A percentile compares a stretch with the other conserved stretches of the same genome.
These are phyloP conservation scores for Fraxinus paxiana DNA, from an alignment of 305 asterid species.

Conservation along the genomic window DNA sequence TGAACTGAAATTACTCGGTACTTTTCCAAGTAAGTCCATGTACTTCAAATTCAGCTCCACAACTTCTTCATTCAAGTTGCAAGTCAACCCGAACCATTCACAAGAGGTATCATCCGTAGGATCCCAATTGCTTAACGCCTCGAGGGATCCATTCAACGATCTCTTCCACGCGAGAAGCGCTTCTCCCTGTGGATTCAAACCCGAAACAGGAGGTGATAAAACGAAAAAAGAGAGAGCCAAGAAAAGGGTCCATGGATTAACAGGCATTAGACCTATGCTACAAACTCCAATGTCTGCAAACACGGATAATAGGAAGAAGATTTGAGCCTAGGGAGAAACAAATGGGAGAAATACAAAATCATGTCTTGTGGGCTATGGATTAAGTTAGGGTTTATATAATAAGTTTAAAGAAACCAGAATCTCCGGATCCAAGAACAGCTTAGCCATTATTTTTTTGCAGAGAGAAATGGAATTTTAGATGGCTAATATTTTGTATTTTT, in stretches of 20 bases:
- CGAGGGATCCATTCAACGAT: conserved; percentile 48
- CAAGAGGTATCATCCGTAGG: conserved; percentile 59
- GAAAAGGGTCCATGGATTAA: conserved; percentile 39
- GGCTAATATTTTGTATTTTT: conserved; percentile 30
- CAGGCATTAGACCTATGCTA: conserved; percentile 47
- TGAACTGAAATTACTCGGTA: conserved; percentile 47
- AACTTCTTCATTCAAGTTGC: conserved; percentile 54
- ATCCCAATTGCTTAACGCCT: conserved; percentile 57
- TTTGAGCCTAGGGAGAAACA: conserved; percentile 60
- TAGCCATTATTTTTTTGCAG: conserved; percentile 51
- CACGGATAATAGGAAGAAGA: conserved; percentile 26
- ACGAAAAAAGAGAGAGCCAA: conserved; percentile 23
- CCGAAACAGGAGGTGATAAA: conserved; percentile 21
- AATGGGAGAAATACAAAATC: conserved; percentile 53
- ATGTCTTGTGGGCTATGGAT: conserved; percentile 56
- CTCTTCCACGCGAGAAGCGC: conserved; percentile 64
- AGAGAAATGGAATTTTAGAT: conserved; percentile 33
- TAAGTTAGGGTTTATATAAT: conserved; percentile 30
- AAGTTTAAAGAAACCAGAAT: conserved; percentile 51
- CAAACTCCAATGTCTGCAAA: conserved; percentile 43
- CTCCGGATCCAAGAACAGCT: conserved; percentile 99
- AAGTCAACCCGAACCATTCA: conserved; percentile 63
- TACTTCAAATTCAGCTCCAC: conserved; percentile 48
- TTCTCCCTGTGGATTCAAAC: conserved; percentile 56
- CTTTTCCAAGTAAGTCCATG: conserved; percentile 58